Evolutionary conservation across 169 alveolate species (phyloP).

Genomic region (Besnoitia besnoiti): DNA sequence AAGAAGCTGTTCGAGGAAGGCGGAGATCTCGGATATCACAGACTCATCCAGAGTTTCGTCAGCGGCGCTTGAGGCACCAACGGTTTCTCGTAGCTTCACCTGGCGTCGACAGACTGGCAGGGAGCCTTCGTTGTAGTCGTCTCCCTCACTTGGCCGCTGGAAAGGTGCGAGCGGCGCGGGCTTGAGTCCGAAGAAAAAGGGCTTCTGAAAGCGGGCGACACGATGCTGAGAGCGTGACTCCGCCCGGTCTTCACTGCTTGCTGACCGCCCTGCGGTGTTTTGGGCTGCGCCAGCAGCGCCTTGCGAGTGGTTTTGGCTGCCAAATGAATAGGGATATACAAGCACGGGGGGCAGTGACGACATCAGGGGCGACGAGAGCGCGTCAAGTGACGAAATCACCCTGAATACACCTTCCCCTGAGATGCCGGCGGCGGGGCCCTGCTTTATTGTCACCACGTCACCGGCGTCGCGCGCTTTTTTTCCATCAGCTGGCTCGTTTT

Average conservation of each 20-base stretch:
- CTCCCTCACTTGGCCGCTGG: not conserved
- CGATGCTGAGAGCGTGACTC: too few species aligned
- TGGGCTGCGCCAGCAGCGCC: too few species aligned
- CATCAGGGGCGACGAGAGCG: not conserved
- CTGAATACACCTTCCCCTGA: not conserved
- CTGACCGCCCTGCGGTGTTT: too few species aligned
- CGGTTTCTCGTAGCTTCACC: not conserved
- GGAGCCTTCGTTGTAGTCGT: not conserved
- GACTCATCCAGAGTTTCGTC: not conserved
- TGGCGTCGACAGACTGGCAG: not conserved
- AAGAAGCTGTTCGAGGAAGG: not conserved
- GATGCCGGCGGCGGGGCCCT: not conserved
- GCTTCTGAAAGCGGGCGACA: not conserved
- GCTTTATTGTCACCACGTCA: not conserved
- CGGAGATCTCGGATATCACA: not conserved
- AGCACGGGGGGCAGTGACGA: not conserved
- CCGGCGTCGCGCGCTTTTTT: not conserved
- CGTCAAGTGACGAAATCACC: not conserved
- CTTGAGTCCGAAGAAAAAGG: not conserved
- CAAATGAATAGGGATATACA: not conserved
- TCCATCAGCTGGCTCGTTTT: not conserved
- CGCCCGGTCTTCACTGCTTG: too few species aligned
- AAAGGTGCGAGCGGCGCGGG: not conserved
- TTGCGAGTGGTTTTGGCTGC: not conserved
- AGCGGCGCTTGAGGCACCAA: not conserved